These are phyloP conservation scores for Diaporthe velutina DNA, from an alignment of 2,329 filamentous ascomycete species.

Conservation along the genomic window DNA sequence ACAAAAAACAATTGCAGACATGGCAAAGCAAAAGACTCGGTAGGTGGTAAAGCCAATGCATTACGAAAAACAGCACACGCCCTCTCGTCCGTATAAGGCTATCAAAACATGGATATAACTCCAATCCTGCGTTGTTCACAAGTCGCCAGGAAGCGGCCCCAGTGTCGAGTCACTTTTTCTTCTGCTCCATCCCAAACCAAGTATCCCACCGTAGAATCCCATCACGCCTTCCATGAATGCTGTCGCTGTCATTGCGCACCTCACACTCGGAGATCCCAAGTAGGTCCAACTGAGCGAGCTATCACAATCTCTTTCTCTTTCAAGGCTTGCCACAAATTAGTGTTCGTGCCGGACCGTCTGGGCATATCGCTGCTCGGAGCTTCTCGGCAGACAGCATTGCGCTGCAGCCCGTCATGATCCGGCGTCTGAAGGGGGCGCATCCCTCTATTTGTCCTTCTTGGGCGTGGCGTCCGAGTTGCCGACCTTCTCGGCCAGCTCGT, in stretches of 20 bases:
- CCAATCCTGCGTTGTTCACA: not conserved
- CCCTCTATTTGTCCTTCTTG: conserved; percentile 69
- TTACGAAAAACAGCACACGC: not conserved
- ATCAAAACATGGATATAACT: conserved; percentile 4
- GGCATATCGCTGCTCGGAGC: not conserved
- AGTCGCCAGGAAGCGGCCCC: not conserved
- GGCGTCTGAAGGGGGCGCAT: not conserved
- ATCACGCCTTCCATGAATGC: conserved; percentile 3
- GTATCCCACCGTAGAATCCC: not conserved
- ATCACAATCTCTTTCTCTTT: not conserved
- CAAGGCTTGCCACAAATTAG: not conserved
- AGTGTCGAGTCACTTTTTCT: not conserved
- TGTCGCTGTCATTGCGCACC: not conserved
- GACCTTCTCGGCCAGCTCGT: conserved; percentile 86
- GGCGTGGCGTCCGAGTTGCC: conserved; percentile 65
- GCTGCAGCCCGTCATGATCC: not conserved
- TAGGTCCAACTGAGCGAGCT: not conserved
- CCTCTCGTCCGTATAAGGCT: not conserved
- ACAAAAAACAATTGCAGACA: too few species aligned
- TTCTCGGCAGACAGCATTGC: not conserved
- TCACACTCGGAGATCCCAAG: not conserved
- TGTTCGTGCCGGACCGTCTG: not conserved
- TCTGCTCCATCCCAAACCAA: not conserved
- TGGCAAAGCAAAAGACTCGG: not conserved
- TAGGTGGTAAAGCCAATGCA: not conserved